phyloP scores from a whole-genome alignment of 345 rosid genomes.

The Lumnitzera littorea region DNA sequence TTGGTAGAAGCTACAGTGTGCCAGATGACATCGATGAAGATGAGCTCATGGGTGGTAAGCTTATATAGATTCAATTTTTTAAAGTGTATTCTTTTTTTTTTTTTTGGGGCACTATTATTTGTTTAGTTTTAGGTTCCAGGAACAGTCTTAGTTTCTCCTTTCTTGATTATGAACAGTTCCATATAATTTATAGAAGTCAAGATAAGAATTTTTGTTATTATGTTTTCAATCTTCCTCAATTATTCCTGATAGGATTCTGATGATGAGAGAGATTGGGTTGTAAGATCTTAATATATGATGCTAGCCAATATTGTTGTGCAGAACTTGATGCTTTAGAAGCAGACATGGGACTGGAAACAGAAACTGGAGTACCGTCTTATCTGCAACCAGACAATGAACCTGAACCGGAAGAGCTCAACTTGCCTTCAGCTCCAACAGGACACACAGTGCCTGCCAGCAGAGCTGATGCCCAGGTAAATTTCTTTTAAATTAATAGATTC shows the following conservation, averaged over 20 bases:
- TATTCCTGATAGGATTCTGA: neutral
- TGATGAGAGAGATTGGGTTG: neutral
- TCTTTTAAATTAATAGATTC: neutral
- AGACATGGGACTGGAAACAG: constrained; percentile 92
- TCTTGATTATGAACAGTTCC: no score
- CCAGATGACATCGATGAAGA: constrained; percentile 99
- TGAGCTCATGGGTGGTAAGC: constrained; percentile 94
- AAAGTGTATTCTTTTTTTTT: neutral
- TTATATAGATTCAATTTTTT: neutral
- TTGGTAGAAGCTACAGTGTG: constrained; percentile 88
- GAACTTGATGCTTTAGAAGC: constrained; percentile 97
- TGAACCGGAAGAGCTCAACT: constrained; percentile 65
- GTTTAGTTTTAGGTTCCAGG: no score
- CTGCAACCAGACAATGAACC: constrained; percentile 89
- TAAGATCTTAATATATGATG: neutral
- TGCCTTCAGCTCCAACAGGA: constrained; percentile 82
- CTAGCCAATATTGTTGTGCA: constrained; percentile 20
- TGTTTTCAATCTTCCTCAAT: no score
- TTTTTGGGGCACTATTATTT: no score
- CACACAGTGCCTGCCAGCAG: constrained; percentile 49
- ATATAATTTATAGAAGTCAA: no score
- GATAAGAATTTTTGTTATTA: no score
- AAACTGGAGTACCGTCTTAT: constrained; percentile 88
- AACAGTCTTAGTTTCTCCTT: no score
- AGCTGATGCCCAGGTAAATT: constrained; percentile 55